Percentiles rank a stretch among this genome's conserved stretches.
Conservation (phyloP, 2,329 filamentous ascomycete genomes). For the Seiridium unicorne region DNA sequence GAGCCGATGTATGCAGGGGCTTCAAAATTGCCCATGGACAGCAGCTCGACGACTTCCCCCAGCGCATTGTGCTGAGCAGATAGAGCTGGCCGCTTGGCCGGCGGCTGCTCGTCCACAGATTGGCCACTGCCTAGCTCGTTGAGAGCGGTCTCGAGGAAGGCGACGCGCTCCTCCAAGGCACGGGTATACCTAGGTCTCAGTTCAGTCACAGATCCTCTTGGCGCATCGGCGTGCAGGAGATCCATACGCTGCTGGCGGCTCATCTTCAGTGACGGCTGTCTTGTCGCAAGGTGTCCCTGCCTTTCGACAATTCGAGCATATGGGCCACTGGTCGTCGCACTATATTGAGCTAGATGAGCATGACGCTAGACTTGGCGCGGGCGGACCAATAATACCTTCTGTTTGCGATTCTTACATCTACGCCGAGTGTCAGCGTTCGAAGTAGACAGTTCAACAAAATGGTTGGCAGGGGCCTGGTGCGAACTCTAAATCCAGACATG, state of each 20-base stretch:
- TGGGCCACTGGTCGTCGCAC: conserved; percentile 43
- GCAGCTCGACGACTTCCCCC: conserved; percentile 45
- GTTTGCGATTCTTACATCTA: conserved; percentile 42
- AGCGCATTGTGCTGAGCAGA: conserved; percentile 20
- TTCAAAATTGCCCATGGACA: conserved; percentile 42
- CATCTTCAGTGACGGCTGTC: conserved; percentile 35
- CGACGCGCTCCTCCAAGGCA: conserved; percentile 38
- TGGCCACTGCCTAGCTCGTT: conserved; percentile 12
- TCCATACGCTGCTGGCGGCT: conserved; percentile 31
- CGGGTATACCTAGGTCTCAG: conserved; percentile 34
- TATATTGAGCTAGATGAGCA: conserved; percentile 13
- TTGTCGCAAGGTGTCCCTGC: conserved; percentile 41
- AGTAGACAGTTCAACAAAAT: not conserved
- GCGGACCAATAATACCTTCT: conserved; percentile 30
- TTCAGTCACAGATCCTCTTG: not conserved
- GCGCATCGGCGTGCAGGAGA: conserved; percentile 6
- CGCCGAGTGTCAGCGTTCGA: not conserved
- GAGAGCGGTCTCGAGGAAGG: conserved; percentile 35
- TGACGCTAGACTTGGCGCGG: not conserved
- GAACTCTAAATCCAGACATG: not conserved
- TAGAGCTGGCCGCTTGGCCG: conserved; percentile 7
- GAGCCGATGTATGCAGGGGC: conserved; percentile 48
- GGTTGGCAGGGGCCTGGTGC: not conserved
- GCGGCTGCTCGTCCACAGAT: conserved; percentile 9
- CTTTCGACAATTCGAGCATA: conserved; percentile 42